Conservation (phyloP, 495 filamentous ascomycete genomes). For the Aspergillus campestris region DNA sequence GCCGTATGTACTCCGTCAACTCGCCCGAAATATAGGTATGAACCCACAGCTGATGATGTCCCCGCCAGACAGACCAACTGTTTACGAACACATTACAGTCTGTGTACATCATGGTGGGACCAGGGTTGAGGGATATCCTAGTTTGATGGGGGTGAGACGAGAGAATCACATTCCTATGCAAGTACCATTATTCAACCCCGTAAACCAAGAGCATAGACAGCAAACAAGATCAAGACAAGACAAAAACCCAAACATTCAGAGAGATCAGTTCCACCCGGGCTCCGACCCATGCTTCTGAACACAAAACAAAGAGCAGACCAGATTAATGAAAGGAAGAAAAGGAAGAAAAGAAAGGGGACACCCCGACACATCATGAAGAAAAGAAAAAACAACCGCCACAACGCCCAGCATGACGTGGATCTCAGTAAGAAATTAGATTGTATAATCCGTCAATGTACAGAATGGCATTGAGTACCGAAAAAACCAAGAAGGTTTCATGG, state of each 20-base stretch:
- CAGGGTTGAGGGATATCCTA: neutral
- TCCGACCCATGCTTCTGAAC: slow-evolving; percentile 12
- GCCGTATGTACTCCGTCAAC: too few species aligned
- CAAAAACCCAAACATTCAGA: slow-evolving; percentile 1
- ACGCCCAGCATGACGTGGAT: neutral
- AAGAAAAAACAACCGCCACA: slow-evolving; percentile 2
- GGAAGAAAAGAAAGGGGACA: slow-evolving; percentile 16
- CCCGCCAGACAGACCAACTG: too few species aligned
- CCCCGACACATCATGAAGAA: neutral
- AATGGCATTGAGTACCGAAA: too few species aligned
- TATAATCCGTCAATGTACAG: too few species aligned
- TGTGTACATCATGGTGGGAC: too few species aligned
- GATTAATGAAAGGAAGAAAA: slow-evolving; percentile 13
- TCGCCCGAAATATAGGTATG: too few species aligned
- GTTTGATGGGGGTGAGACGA: neutral
- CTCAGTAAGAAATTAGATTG: too few species aligned
- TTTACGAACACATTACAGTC: too few species aligned
- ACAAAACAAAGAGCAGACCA: slow-evolving; percentile 16
- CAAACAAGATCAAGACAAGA: slow-evolving; percentile 1
- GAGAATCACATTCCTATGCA: neutral
- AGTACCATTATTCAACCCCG: neutral
- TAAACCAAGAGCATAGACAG: neutral
- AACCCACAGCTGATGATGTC: too few species aligned
- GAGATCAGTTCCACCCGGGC: slow-evolving; percentile 6
- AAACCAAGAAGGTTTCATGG: too few species aligned